Percentiles rank a stretch among this genome's conserved stretches.
phyloP scores from a whole-genome alignment of 1,139 yeast genomes.

The Hansenula sp. region DNA sequence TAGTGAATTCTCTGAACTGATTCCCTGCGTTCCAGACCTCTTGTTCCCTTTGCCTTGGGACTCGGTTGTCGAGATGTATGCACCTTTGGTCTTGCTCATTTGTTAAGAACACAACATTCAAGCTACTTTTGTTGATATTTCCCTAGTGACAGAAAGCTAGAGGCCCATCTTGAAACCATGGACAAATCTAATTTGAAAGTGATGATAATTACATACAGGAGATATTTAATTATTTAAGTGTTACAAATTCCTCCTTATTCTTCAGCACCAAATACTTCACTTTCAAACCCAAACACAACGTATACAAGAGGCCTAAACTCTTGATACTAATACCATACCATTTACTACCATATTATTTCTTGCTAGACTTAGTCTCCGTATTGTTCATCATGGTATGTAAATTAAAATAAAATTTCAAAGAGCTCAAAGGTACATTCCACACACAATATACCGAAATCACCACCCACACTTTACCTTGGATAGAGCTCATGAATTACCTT shows the following conservation, averaged over 20 bases:
- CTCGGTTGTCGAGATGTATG: neutral
- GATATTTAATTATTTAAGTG: constrained; percentile 2
- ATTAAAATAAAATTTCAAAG: neutral
- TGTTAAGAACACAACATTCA: constrained; percentile 4
- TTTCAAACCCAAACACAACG: neutral
- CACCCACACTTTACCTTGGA: too few species aligned
- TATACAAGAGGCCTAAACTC: neutral
- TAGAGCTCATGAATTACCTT: too few species aligned
- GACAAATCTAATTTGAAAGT: constrained; percentile 3
- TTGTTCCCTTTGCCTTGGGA: neutral
- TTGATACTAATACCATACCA: neutral
- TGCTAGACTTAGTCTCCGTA: neutral
- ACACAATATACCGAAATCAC: neutral
- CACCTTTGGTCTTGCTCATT: constrained; percentile 2
- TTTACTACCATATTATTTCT: neutral
- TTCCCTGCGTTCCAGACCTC: too few species aligned
- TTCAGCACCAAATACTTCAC: neutral
- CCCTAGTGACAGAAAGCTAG: constrained; percentile 4
- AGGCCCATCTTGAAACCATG: constrained; percentile 4
- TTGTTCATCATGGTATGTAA: neutral
- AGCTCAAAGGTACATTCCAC: neutral
- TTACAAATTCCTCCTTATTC: neutral
- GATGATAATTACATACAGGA: constrained; percentile 3
- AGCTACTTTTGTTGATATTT: constrained; percentile 3
- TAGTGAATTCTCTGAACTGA: too few species aligned